Evolutionary conservation across 2,329 filamentous ascomycete species (phyloP).

Genomic region (Fusarium abutilonis): DNA sequence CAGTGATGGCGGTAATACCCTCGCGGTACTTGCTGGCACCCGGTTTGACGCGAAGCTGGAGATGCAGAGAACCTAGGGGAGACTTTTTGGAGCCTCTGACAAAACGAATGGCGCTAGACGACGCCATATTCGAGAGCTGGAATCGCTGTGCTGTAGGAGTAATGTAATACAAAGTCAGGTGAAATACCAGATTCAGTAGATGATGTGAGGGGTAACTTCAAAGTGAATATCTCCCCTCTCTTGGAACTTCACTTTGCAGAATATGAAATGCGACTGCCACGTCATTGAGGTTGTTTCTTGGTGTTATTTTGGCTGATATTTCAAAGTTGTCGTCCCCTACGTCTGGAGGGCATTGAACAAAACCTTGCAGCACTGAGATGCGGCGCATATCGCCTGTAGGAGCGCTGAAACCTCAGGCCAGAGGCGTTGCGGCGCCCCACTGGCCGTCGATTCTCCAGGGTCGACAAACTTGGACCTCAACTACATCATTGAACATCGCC

Average conservation of each 20-base stretch:
- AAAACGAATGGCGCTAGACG: constrained; percentile 55
- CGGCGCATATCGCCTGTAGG: constrained; percentile 41
- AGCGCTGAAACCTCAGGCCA: constrained; percentile 43
- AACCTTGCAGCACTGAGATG: constrained; percentile 18
- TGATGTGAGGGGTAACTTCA: constrained; percentile 22
- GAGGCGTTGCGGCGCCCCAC: constrained; percentile 23
- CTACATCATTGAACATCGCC: constrained; percentile 29
- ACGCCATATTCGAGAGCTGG: constrained; percentile 40
- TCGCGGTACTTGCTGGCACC: constrained; percentile 69
- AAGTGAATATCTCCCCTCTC: neutral
- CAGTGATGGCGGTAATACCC: constrained; percentile 66
- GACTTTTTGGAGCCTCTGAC: constrained; percentile 60
- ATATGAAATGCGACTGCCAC: neutral
- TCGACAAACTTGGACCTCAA: constrained; percentile 36
- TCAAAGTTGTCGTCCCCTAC: neutral
- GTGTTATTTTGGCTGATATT: neutral
- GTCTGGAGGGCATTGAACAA: neutral
- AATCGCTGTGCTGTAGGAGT: neutral
- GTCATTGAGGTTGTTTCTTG: constrained; percentile 1
- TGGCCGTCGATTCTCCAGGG: constrained; percentile 18
- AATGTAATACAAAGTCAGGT: neutral
- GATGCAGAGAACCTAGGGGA: constrained; percentile 59
- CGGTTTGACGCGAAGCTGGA: constrained; percentile 74
- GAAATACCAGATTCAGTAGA: neutral
- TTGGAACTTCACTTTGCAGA: constrained; percentile 10